These are phyloP conservation scores for Penicillium psychrofluorescens DNA, from an alignment of 495 filamentous ascomycete species.

Conservation along the genomic window DNA sequence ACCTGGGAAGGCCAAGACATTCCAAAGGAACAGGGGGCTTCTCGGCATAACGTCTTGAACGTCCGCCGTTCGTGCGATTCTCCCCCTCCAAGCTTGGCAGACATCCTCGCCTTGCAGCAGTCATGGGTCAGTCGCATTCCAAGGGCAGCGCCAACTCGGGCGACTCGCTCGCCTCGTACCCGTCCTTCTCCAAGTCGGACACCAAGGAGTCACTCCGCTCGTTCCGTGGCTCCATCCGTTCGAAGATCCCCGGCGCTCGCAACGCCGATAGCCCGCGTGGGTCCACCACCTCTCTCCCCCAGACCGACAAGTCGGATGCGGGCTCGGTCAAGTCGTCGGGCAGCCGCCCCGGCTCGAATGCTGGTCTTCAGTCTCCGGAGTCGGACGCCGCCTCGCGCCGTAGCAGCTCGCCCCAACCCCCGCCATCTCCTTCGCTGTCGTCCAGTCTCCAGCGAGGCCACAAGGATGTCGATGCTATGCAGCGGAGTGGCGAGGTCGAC, in stretches of 20 bases:
- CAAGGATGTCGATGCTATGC: slow-evolving; percentile 70
- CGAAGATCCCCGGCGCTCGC: slow-evolving; percentile 67
- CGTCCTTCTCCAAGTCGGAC: slow-evolving; percentile 88
- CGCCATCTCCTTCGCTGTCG: slow-evolving; percentile 84
- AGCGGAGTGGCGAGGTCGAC: slow-evolving; percentile 85
- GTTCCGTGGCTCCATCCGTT: slow-evolving; percentile 62
- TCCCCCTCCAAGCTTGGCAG: slow-evolving; percentile 27
- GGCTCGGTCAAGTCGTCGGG: slow-evolving; percentile 63
- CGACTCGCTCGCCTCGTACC: slow-evolving; percentile 67
- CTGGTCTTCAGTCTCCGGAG: slow-evolving; percentile 26
- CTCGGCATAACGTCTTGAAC: slow-evolving; percentile 19
- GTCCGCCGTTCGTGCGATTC: slow-evolving; percentile 19
- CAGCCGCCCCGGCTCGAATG: slow-evolving; percentile 42
- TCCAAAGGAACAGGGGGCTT: slow-evolving; percentile 23
- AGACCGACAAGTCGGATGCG: slow-evolving; percentile 65
- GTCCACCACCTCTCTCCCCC: slow-evolving; percentile 57
- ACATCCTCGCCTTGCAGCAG: slow-evolving; percentile 27
- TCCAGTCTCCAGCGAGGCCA: slow-evolving; percentile 68
- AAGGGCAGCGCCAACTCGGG: slow-evolving; percentile 56
- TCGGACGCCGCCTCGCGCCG: slow-evolving; percentile 30
- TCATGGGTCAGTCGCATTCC: slow-evolving; percentile 90
- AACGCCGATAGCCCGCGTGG: slow-evolving; percentile 65
- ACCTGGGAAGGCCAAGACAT: slow-evolving; percentile 27
- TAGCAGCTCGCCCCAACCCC: slow-evolving; percentile 61
- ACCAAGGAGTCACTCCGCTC: slow-evolving; percentile 92